These are phyloP conservation scores for Coniochaeta sp. DNA, from an alignment of 2,329 filamentous ascomycete genomes.

Conservation along the genomic window DNA sequence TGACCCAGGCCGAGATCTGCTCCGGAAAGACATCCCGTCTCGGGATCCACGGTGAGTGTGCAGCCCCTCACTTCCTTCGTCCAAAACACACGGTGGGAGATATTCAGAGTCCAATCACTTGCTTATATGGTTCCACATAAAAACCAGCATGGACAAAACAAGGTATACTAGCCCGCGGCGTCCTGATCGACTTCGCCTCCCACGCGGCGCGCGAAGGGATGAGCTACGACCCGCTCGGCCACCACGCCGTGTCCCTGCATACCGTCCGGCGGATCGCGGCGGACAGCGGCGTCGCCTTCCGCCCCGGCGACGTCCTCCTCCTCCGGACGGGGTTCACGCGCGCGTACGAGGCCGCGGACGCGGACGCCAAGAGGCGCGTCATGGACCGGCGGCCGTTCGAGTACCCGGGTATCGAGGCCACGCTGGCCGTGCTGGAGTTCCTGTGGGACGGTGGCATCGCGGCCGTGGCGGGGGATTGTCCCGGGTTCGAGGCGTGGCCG, in stretches of 20 bases:
- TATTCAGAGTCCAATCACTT: too few relatives aligned
- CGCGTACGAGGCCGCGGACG: not conserved
- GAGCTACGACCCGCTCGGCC: constrained; percentile 5
- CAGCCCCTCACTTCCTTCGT: not conserved
- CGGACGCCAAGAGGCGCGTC: not conserved
- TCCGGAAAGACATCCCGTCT: constrained; percentile 19
- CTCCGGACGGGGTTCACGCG: not conserved
- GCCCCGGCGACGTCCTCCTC: not conserved
- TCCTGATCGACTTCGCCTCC: constrained; percentile 34
- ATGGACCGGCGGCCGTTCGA: not conserved
- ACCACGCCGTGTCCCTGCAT: not conserved
- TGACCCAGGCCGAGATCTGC: constrained; percentile 32
- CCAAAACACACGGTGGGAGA: not conserved
- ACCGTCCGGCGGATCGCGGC: not conserved
- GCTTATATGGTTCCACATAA: too few relatives aligned
- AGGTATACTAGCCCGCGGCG: constrained; percentile 35
- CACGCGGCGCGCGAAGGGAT: constrained; percentile 6
- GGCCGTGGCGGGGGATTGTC: not conserved
- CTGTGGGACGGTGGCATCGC: not conserved
- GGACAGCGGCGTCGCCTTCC: not conserved
- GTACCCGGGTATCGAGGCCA: not conserved
- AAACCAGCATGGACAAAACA: constrained; percentile 18
- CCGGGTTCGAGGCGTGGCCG: not conserved
- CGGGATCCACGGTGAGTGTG: constrained; percentile 28
- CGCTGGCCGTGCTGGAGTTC: not conserved